These are phyloP conservation scores for Fusarium dimerum DNA, from an alignment of 2,329 filamentous ascomycete genomes.

Conservation along the genomic window DNA sequence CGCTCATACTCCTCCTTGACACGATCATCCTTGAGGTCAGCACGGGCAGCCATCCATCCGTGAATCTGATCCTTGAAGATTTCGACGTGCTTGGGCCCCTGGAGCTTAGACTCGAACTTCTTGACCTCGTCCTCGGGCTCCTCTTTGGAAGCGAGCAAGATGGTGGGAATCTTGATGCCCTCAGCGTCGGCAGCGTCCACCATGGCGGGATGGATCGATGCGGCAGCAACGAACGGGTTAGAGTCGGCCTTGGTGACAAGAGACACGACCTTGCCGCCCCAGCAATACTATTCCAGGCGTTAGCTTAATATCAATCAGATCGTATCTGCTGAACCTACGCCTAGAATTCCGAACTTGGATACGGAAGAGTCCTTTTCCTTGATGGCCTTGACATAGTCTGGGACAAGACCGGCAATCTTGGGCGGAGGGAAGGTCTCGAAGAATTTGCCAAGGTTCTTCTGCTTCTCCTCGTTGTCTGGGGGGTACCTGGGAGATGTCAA, in stretches of 20 bases:
- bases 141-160: slow-evolving; percentile 66
- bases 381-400: slow-evolving; percentile 55
- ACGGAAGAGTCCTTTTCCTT: slow-evolving; percentile 54
- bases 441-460: slow-evolving; percentile 59
- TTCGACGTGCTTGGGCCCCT: slow-evolving; percentile 61
- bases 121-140: slow-evolving; percentile 57
- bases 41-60: slow-evolving; percentile 72
- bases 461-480: slow-evolving; percentile 64
- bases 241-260: slow-evolving; percentile 49
- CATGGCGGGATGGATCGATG: slow-evolving; percentile 61
- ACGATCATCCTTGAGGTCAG: slow-evolving; percentile 56
- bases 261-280: slow-evolving; percentile 68
- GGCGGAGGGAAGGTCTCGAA: slow-evolving; percentile 53
- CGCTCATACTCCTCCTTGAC: slow-evolving; percentile 64
- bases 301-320: not conserved
- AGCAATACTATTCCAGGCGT: slow-evolving; percentile 55
- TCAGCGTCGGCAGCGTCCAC: slow-evolving; percentile 63
- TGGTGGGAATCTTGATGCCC: slow-evolving; percentile 60
- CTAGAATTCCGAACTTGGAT: slow-evolving; percentile 61
- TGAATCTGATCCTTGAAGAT: slow-evolving; percentile 68
- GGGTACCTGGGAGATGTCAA: slow-evolving; percentile 50
- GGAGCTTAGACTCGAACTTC: slow-evolving; percentile 56
- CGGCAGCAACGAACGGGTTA: slow-evolving; percentile 58
- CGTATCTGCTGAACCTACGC: slow-evolving; percentile 44
- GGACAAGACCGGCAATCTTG: slow-evolving; percentile 50